phyloP scores from a whole-genome alignment of 1,139 yeast species.

The Yamadazyma siamensis region DNA sequence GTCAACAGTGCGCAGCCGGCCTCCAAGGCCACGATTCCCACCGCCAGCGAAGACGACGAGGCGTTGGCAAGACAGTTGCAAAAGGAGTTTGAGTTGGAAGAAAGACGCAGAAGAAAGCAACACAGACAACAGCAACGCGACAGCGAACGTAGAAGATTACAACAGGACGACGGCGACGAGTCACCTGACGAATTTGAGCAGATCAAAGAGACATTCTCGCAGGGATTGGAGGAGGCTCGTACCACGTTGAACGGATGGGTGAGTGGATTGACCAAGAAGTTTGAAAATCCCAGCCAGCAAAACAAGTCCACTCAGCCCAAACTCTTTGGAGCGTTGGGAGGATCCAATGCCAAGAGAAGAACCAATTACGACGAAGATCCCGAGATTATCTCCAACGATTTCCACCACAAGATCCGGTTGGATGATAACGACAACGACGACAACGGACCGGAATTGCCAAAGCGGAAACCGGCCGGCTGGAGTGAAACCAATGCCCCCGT shows the following conservation, averaged over 20 bases:
- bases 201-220: constrained; percentile 64
- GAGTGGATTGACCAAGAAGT: constrained; percentile 62
- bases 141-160: constrained; percentile 8
- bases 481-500: constrained; percentile 44
- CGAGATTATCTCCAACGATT: constrained; percentile 50
- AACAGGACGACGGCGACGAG: constrained; percentile 43
- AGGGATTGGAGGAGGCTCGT: constrained; percentile 83
- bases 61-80: constrained; percentile 78
- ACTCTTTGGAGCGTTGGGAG: constrained; percentile 48
- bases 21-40: constrained; percentile 10
- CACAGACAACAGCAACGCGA: constrained; percentile 19
- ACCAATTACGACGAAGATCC: constrained; percentile 56
- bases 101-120: constrained; percentile 28
- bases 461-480: constrained; percentile 12
- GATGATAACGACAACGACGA: constrained; percentile 40
- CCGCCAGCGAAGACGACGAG: constrained; percentile 59
- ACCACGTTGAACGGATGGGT: constrained; percentile 81
- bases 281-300: constrained; percentile 22
- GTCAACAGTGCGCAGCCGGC: constrained; percentile 18
- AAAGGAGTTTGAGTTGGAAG: constrained; percentile 57
- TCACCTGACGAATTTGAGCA: constrained; percentile 66
- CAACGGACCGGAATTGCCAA: constrained; percentile 17
- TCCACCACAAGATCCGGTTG: constrained; percentile 52
- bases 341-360: constrained; percentile 33
- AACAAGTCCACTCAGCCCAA: constrained; percentile 19